Base-by-base conservation (phyloP, 768 basidiomycete species). In the Dentipellis fragilis region DNA sequence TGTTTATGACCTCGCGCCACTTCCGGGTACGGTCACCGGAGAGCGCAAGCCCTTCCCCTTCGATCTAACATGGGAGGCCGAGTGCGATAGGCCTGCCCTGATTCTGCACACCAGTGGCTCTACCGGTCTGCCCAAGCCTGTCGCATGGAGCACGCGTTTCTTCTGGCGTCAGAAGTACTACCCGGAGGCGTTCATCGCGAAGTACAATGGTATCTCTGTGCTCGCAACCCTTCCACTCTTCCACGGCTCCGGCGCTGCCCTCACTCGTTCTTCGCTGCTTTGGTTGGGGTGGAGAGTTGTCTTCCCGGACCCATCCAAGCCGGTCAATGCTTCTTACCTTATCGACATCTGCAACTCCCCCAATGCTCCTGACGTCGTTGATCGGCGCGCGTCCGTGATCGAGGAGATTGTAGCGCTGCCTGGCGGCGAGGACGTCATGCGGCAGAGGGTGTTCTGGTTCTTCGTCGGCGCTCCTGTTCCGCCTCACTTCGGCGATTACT, bases 391-490 rank as follows among this genome's bases (percentile, higher is more conserved):
- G 4, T 55, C 54, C 11, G 54, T 55, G 17, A 55, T 55, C 42
- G 54, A 55, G 54, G 54, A 55, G 54, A 14, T 55, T 23, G 40
- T 47, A 3, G 7, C 46, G 16, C 23, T 55, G 34, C 46, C 45
- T 21, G 54, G 54, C 4, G 54, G 54, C 10, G 36, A 46, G 48
- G 54, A 55, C n/a, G 54, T 49, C 22, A 42, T 55, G 36, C 45
- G 48, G 4, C 21, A 19, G 47, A 11, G 54, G 11, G 22, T 22
- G 22, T 55, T 55, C 48, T 55, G 54, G 54, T 55, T 55, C 54
- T 55, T 55, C 47, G 54, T 55, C 7, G 54, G 54, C 10, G 54
- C 54, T 10, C 54, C 54, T 17, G 54, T 55, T 12, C 54, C 54
- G 11, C 54, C 54, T 16, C 54, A 55, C 34, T 55, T 55, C 21